Base-by-base conservation (phyloP, 1,284 basidiomycete genomes). In the Athelia psychrophila region DNA sequence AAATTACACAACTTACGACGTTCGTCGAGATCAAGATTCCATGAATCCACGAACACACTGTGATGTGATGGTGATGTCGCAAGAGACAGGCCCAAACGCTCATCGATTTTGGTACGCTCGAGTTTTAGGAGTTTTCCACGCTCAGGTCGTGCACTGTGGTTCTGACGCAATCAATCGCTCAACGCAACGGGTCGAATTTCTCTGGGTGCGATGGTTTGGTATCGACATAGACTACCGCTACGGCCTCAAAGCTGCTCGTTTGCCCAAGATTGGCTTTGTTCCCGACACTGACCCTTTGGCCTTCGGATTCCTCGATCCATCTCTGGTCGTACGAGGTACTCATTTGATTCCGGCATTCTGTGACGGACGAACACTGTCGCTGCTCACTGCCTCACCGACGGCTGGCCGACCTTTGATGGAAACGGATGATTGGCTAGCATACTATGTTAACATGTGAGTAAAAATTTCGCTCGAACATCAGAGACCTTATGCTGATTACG, bases 1-100 rank as follows among this genome's bases (percentile, higher is more conserved):
- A 47, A 75, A 78, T 49, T 78, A 73, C 54, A 78, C 73, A 0
- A 76, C 72, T 1, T 79, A 79, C 52, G 67, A 79, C 49, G 48
- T 75, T 15, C 62, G 63, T 1, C 63, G 66, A 3, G 60, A 59
- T 5, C 69, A 72, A 49, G 76, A 79, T 50, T 62, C 58, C 0
- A 56, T 79, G 48, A 77, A 73, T 47, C 70, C 67, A 0, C 48
- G 58, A 1, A 64, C 60, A 1, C 62, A 65, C 30, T 32, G 64
- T 2, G 63, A 75, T 54, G 53, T 77, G 22, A 74, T 77, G 68
- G 56, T 73, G 1, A 52, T 60, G 2, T 58, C 65, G 2, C 54
- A 51, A 3, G 65, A 72, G 22, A 57, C 57, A 15, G 54, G 55
- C 15, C 30, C 51, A 2, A 48, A 53, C 6, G 48, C 40, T 9